Conservation (phyloP, 2,329 filamentous ascomycete species). For the Pseudocercospora musae region DNA sequence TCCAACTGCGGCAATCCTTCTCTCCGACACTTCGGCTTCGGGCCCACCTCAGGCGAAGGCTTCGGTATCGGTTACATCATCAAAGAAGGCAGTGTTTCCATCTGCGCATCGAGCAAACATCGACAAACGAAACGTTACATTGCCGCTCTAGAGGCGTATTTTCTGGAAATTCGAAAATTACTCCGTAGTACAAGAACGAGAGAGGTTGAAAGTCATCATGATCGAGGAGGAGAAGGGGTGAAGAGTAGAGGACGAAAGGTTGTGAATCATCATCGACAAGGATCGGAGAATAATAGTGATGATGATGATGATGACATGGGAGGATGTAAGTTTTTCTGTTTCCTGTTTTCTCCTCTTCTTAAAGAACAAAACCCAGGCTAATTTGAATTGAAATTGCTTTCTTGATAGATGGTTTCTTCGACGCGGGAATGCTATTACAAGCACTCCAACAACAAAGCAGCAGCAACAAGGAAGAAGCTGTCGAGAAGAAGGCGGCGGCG, state of each 20-base stretch:
- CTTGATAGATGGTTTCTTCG: conserved; percentile 98
- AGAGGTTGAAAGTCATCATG: too few relatives aligned
- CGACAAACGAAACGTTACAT: conserved; percentile 88
- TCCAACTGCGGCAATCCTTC: conserved; percentile 99
- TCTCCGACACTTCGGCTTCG: conserved; percentile 93
- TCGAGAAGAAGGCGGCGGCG: conserved; percentile 49
- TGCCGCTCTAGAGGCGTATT: conserved; percentile 83
- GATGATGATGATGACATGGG: conserved; percentile 64
- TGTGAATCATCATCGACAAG: too few relatives aligned
- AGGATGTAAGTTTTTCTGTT: conserved; percentile 73
- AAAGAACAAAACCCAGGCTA: too few relatives aligned
- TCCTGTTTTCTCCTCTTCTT: too few relatives aligned
- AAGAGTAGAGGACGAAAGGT: too few relatives aligned
- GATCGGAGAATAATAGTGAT: too few relatives aligned
- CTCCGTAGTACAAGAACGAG: too few relatives aligned
- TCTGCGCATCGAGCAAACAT: conserved; percentile 93
- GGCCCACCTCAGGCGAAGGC: conserved; percentile 86
- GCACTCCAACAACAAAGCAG: conserved; percentile 84
- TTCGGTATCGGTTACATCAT: conserved; percentile 99
- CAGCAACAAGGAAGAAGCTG: conserved; percentile 51
- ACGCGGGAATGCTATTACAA: conserved; percentile 89
- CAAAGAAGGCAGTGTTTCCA: conserved; percentile 86
- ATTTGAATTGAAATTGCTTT: too few relatives aligned
- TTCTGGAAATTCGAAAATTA: conserved; percentile 84
- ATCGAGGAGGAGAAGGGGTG: conserved; percentile 45